Percentiles rank a stretch among this genome's conserved stretches.
Evolutionary conservation across 768 basidiomycete genomes (phyloP).

Genomic region (Leccinum uliginosum): DNA sequence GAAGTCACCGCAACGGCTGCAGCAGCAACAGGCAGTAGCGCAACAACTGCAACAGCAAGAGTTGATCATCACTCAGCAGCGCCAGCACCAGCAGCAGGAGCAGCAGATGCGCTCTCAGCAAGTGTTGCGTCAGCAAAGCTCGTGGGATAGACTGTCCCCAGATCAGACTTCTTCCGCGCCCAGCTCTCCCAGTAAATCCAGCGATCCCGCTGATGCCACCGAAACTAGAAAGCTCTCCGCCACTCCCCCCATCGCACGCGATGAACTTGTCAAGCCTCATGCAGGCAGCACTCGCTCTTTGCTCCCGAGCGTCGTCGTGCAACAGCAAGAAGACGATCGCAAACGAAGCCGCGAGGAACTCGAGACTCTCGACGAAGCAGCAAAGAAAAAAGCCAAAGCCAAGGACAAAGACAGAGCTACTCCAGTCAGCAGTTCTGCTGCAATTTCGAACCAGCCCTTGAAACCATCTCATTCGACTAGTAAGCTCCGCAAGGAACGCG

Average conservation of each 20-base stretch:
- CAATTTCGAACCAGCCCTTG: constrained; percentile 23
- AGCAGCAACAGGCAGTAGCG: background rate
- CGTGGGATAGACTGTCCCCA: constrained; percentile 44
- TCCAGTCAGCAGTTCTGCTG: constrained; percentile 23
- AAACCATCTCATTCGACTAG: constrained; percentile 13
- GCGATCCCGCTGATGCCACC: constrained; percentile 64
- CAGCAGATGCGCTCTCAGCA: constrained; percentile 28
- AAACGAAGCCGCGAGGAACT: constrained; percentile 51
- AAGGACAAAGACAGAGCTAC: constrained; percentile 48
- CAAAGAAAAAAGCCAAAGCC: constrained; percentile 47
- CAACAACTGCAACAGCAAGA: constrained; percentile 27
- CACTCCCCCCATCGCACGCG: constrained; percentile 74
- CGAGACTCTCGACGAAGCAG: constrained; percentile 39
- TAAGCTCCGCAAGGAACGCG: constrained; percentile 45
- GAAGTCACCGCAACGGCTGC: constrained; percentile 10
- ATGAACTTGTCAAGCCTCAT: constrained; percentile 32
- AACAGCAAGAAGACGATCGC: constrained; percentile 49
- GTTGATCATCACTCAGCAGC: constrained; percentile 28
- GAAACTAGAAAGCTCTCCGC: constrained; percentile 77
- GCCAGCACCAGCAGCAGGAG: constrained; percentile 31
- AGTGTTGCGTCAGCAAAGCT: constrained; percentile 39
- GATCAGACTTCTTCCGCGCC: constrained; percentile 30
- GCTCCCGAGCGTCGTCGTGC: constrained; percentile 37
- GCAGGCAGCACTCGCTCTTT: constrained; percentile 22
- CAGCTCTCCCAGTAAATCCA: constrained; percentile 26